These are phyloP conservation scores for Zygoascus bituminiphila DNA, from an alignment of 805 yeast genomes.

Conservation along the genomic window DNA sequence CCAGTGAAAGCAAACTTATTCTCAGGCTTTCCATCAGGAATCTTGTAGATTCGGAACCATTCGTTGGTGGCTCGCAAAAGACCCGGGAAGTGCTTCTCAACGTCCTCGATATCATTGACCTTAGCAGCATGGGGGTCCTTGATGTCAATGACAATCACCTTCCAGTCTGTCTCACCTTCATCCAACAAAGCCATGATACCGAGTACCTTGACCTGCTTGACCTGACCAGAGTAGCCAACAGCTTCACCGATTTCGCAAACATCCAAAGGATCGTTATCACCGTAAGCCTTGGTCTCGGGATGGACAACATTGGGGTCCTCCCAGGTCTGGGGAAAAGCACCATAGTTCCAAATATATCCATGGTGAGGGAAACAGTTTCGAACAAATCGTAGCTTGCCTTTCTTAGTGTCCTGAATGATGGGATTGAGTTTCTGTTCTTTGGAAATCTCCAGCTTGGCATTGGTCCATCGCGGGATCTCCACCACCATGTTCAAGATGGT, in stretches of 20 bases:
- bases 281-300: slow-evolving; percentile 47
- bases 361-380: slow-evolving; percentile 98
- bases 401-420: slow-evolving; percentile 93
- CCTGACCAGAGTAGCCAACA: slow-evolving; percentile 56
- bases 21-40: slow-evolving; percentile 96
- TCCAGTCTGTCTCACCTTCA: slow-evolving; percentile 98
- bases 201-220: slow-evolving; percentile 84
- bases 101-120: slow-evolving; percentile 85
- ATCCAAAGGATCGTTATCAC: slow-evolving; percentile 95
- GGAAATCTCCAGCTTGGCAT: slow-evolving; percentile 91
- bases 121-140: slow-evolving; percentile 84
- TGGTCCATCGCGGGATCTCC: slow-evolving; percentile 98
- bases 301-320: slow-evolving; percentile 69
- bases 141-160: slow-evolving; percentile 79
- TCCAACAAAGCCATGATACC: slow-evolving; percentile 95
- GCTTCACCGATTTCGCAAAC: slow-evolving; percentile 81
- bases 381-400: slow-evolving; percentile 92
- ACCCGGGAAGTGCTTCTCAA: slow-evolving; percentile 84
- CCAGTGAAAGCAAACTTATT: slow-evolving; percentile 97
- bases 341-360: slow-evolving; percentile 97
- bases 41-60: slow-evolving; percentile 97
- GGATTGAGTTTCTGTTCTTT: slow-evolving; percentile 84
- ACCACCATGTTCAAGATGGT: slow-evolving; percentile 84
- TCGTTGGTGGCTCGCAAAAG: slow-evolving; percentile 87
- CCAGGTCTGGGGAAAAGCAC: slow-evolving; percentile 99